Evolutionary conservation across 2,329 filamentous ascomycete species (phyloP).

Genomic region (Alternaria burnsii): DNA sequence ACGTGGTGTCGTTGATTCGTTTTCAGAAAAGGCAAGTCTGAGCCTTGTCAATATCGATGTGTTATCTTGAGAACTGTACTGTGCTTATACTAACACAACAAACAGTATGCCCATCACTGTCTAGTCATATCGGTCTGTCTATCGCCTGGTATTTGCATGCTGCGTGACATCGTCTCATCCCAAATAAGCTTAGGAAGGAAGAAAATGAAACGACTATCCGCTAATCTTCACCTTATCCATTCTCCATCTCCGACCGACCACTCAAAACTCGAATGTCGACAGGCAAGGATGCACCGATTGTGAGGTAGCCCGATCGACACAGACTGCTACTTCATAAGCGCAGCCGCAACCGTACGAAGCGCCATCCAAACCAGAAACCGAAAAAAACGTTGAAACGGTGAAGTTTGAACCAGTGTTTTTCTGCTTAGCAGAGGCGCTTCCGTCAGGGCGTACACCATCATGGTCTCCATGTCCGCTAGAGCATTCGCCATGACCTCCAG

Average conservation of each 20-base stretch:
- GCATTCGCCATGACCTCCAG: no score
- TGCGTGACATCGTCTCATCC: not conserved
- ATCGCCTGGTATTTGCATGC: not conserved
- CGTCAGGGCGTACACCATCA: not conserved
- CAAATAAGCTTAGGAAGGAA: not conserved
- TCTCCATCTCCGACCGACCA: no score
- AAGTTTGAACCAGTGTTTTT: not conserved
- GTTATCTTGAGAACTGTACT: not conserved
- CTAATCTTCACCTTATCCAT: not conserved
- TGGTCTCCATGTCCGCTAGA: not conserved
- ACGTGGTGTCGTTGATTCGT: slow-evolving; percentile 35
- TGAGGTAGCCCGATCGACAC: not conserved
- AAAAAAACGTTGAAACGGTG: not conserved
- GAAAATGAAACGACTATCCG: not conserved
- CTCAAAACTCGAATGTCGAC: not conserved
- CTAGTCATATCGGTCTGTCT: not conserved
- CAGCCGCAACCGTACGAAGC: not conserved
- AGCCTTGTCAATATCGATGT: slow-evolving; percentile 20
- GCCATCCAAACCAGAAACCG: not conserved
- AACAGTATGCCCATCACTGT: not conserved
- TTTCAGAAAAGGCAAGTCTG: slow-evolving; percentile 48
- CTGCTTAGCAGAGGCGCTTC: not conserved
- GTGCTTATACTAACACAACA: not conserved
- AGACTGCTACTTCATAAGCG: not conserved
- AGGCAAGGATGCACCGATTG: no score